Conservation (phyloP, 2,329 filamentous ascomycete species). For the Xylaria sp. region DNA sequence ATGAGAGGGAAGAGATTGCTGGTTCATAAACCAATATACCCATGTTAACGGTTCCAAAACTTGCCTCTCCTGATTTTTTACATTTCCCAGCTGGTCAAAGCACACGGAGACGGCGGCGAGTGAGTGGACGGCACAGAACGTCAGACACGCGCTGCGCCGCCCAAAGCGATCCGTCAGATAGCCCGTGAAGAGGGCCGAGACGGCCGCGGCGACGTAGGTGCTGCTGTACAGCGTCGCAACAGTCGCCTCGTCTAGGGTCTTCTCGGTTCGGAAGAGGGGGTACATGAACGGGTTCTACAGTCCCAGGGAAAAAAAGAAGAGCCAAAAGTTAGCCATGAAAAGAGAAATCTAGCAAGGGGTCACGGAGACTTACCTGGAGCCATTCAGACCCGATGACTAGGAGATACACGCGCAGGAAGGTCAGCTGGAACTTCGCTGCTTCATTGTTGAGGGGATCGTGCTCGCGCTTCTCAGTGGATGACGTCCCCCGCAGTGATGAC, state of each 20-base stretch:
- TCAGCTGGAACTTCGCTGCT: slow-evolving; percentile 39
- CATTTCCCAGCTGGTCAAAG: background rate
- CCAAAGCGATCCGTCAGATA: slow-evolving; percentile 62
- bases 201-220: slow-evolving; percentile 58
- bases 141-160: slow-evolving; percentile 63
- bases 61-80: slow-evolving; percentile 4
- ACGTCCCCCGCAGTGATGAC: slow-evolving; percentile 3
- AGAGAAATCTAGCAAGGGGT: background rate
- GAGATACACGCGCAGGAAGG: slow-evolving; percentile 55
- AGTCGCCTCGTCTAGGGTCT: slow-evolving; percentile 44
- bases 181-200: slow-evolving; percentile 60
- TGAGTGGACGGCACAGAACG: slow-evolving; percentile 65
- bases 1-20: slow-evolving; percentile 54
- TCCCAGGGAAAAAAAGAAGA: background rate
- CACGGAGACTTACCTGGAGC: slow-evolving; percentile 56
- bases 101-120: slow-evolving; percentile 55
- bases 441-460: slow-evolving; percentile 31
- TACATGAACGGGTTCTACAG: slow-evolving; percentile 48
- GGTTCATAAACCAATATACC: slow-evolving; percentile 39
- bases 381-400: slow-evolving; percentile 64
- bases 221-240: slow-evolving; percentile 57
- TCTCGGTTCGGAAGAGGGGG: slow-evolving; percentile 49
- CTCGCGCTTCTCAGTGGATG: slow-evolving; percentile 19
- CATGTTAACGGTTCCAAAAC: slow-evolving; percentile 11
- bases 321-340: slow-evolving; percentile 16